Percentiles rank a stretch among this genome's conserved stretches.
Evolutionary conservation across 2,329 filamentous ascomycete species (phyloP).

Genomic region (Talaromyces marneffei): DNA sequence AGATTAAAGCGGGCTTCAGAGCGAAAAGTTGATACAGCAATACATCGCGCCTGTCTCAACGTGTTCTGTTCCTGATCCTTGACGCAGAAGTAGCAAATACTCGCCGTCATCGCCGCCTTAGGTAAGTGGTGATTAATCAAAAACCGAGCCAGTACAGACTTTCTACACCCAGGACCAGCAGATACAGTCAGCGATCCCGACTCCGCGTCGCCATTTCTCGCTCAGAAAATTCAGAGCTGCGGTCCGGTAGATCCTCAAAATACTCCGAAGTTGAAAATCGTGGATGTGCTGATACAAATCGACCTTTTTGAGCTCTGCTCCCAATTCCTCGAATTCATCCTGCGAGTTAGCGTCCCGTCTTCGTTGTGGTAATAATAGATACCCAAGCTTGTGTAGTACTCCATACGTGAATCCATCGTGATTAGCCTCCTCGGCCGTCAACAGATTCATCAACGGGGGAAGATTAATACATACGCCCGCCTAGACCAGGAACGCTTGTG

Average conservation of each 20-base stretch:
- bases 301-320: not conserved
- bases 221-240: not conserved
- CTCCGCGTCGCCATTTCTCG: not conserved
- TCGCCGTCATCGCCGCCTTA: not conserved
- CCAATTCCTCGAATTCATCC: not conserved
- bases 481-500: not conserved
- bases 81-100: not conserved
- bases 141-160: not conserved
- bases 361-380: not conserved
- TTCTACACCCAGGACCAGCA: not conserved
- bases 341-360: too few species aligned
- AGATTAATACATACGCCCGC: conserved; percentile 22
- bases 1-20: not conserved
- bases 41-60: not conserved
- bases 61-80: not conserved
- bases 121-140: not conserved
- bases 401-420: conserved; percentile 29
- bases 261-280: conserved; percentile 32
- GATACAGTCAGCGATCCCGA: not conserved
- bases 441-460: conserved; percentile 31
- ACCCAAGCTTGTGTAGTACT: not conserved
- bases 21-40: not conserved
- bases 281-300: conserved; percentile 31
- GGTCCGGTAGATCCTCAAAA: conserved; percentile 28
- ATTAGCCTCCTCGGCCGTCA: conserved; percentile 26